phyloP scores from a whole-genome alignment of 140 eudicot genomes.

The Anethum foeniculum region DNA sequence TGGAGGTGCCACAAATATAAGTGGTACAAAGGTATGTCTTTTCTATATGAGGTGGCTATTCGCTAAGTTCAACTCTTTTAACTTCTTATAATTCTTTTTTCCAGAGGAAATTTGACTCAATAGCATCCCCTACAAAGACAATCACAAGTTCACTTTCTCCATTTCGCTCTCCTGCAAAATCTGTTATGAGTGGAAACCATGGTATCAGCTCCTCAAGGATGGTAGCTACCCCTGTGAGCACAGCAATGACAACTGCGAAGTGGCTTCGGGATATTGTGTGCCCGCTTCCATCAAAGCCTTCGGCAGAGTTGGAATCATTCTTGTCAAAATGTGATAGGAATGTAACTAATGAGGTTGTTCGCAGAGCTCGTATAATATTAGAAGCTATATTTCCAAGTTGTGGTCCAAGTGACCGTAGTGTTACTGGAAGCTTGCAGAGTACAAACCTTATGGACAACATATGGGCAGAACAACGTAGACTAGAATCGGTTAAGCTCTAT shows the following conservation, averaged over 20 bases:
- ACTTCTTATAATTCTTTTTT: neutral
- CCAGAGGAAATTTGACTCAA: slow-evolving; percentile 60
- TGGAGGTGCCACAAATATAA: slow-evolving; percentile 55
- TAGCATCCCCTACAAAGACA: slow-evolving; percentile 87
- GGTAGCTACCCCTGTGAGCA: slow-evolving; percentile 78
- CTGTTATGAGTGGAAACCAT: slow-evolving; percentile 22
- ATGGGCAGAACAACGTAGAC: slow-evolving; percentile 89
- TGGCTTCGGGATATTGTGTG: slow-evolving; percentile 81
- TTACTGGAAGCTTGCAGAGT: slow-evolving; percentile 43
- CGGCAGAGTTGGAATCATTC: slow-evolving; percentile 52
- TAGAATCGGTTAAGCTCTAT: slow-evolving; percentile 79
- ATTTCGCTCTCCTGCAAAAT: slow-evolving; percentile 53
- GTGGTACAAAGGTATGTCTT: slow-evolving; percentile 65
- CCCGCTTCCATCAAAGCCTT: slow-evolving; percentile 80
- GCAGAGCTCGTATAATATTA: slow-evolving; percentile 76
- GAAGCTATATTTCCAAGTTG: slow-evolving; percentile 91
- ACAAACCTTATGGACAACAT: slow-evolving; percentile 68
- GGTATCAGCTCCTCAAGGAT: slow-evolving; percentile 30
- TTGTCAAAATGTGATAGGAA: slow-evolving; percentile 68
- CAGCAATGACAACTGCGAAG: slow-evolving; percentile 93
- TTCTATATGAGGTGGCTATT: neutral
- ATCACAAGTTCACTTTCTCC: slow-evolving; percentile 78
- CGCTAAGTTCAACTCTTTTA: neutral
- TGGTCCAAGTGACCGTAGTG: slow-evolving; percentile 53
- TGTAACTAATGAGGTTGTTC: slow-evolving; percentile 54